Base-by-base conservation (phyloP, 495 filamentous ascomycete species). In the Diplogelasinospora grovesii region DNA sequence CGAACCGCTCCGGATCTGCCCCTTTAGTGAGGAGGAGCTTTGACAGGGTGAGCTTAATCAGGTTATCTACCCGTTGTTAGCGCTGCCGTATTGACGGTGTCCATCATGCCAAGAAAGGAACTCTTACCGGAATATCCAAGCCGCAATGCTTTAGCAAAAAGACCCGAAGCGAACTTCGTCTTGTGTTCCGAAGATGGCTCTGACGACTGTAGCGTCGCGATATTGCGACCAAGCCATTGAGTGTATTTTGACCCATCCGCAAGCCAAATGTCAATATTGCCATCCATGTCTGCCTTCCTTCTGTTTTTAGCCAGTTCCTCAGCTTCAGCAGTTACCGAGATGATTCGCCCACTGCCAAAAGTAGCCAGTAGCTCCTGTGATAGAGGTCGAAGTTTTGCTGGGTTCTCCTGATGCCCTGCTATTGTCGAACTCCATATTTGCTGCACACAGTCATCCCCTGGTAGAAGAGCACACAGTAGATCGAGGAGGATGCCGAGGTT, bases 271-370 rank as follows among this genome's bases (percentile, higher is more conserved):
- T 53, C 22, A 29, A 57, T 44, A 19, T 53, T 45, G 8, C 25
- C 35, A 9, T 36, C 36, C n/a, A n/a, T n/a, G n/a, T n/a, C n/a
- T 5, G 22, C 8, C 15, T 29, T 41, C 11, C 48, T 38, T 13
- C 34, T 43, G 2, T 60, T 44, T 45, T 66, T 63, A 28, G 68
- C 45, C 30, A 81, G 52, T 30, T 75, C 69, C 18, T 81, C 71
- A n/a, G 84, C 86, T 61, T 96, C 85, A 9, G 88, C 87, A 24
- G 78, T 72, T 33, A 77, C 56, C 0, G 83, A 81, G 10, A 93
- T 51, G 15, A 96, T 60, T 49, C 75, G 83, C 19, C 89, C 82
- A 29, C 79, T 75, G 9, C 78, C 83, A 32, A 89, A 60, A 22
- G 89, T 46, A 6, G 61, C 44, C 8, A 72, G 15, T 54, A 76